Evolutionary conservation across 2,329 filamentous ascomycete species (phyloP).

Genomic region (Colletotrichum filicis): DNA sequence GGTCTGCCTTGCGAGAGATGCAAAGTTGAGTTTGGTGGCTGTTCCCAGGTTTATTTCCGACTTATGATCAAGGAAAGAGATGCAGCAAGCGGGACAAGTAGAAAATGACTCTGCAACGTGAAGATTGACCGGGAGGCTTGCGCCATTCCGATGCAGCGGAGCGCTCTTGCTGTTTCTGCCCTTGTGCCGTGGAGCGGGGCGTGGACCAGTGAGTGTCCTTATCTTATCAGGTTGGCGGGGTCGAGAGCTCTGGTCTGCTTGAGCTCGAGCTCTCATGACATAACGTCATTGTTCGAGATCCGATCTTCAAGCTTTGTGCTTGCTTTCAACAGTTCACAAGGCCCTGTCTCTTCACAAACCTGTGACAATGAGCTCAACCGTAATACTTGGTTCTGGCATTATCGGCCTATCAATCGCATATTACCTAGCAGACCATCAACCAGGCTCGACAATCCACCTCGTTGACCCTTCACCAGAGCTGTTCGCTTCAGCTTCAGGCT

Average conservation of each 20-base stretch:
- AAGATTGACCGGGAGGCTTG: slow-evolving; percentile 1
- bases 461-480: slow-evolving; percentile 63
- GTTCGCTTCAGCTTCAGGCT: slow-evolving; percentile 80
- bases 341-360: rapidly evolving
- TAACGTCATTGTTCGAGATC: background rate
- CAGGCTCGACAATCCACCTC: slow-evolving; percentile 55
- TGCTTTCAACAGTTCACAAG: background rate
- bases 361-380: slow-evolving; percentile 59
- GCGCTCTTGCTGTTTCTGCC: background rate
- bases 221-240: slow-evolving; percentile 14
- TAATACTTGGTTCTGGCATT: slow-evolving; percentile 77
- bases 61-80: background rate
- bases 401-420: slow-evolving; percentile 79
- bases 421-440: slow-evolving; percentile 68
- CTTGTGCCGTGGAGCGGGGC: background rate
- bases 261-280: background rate
- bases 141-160: slow-evolving; percentile 9
- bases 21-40: background rate
- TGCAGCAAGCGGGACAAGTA: background rate
- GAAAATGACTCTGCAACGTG: background rate
- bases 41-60: background rate
- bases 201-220: background rate
- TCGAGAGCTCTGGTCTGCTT: background rate
- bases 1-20: background rate
- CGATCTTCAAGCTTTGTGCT: background rate